phyloP scores from a whole-genome alignment of 176 grass and related monocot species.

The Cenchrus purpureus region DNA sequence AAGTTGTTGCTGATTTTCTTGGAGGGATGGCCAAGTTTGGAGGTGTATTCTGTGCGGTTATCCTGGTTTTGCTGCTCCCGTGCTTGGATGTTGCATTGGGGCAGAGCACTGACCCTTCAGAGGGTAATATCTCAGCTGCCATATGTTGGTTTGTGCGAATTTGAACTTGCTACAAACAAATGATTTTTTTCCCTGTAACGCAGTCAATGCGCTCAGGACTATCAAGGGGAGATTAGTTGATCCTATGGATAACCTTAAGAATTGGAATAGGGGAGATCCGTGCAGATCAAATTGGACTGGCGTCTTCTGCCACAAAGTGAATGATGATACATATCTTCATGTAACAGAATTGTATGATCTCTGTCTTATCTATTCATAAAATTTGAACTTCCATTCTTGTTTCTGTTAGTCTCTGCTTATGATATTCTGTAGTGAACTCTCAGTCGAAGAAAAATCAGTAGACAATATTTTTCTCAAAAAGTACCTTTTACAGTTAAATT shows the following conservation, averaged over 20 bases:
- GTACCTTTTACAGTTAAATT: conserved; percentile 2
- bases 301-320: conserved; percentile 60
- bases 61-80: conserved; percentile 35
- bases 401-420: not conserved
- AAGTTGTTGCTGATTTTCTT: conserved; percentile 16
- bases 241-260: conserved; percentile 50
- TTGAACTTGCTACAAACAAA: not conserved
- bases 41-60: conserved; percentile 1
- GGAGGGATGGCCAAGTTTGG: conserved; percentile 30
- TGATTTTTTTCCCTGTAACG: conserved; percentile 5
- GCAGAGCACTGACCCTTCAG: conserved; percentile 44
- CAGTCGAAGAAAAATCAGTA: not conserved
- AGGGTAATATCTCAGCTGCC: conserved; percentile 37
- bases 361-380: conserved; percentile 2
- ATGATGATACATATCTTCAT: conserved; percentile 74
- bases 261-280: conserved; percentile 88
- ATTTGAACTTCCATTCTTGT: conserved; percentile 35
- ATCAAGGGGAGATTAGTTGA: conserved; percentile 57
- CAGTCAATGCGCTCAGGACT: conserved; percentile 48
- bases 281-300: conserved; percentile 90
- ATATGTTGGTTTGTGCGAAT: not conserved
- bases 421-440: conserved; percentile 4
- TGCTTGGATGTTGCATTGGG: conserved; percentile 34
- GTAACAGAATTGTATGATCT: conserved; percentile 76
- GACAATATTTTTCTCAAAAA: not conserved